These are phyloP conservation scores for Chenopodium quinoa DNA, from an alignment of 148 eudicot species.

Conservation along the genomic window DNA sequence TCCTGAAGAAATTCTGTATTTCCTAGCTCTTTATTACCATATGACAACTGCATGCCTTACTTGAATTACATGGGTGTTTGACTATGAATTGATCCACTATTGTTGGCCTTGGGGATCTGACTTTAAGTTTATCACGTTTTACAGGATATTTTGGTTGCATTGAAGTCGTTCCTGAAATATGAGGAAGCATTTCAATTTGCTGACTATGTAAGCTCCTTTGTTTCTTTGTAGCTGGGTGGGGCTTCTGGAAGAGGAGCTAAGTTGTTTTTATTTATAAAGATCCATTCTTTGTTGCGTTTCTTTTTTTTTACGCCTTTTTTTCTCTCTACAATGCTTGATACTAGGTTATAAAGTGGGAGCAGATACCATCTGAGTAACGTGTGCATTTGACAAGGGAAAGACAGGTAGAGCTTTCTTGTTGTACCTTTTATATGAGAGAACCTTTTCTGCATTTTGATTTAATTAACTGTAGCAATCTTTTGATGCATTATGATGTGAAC, in stretches of 20 bases:
- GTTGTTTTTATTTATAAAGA: not conserved
- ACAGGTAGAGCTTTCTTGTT: conserved; percentile 45
- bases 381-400: conserved; percentile 78
- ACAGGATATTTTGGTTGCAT: conserved; percentile 66
- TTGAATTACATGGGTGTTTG: not conserved
- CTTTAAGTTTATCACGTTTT: conserved; percentile 15
- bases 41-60: not conserved
- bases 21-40: too few relatives aligned
- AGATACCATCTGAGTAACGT: conserved; percentile 77
- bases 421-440: not conserved
- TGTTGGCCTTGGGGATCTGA: not conserved
- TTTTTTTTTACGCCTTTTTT: not conserved
- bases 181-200: conserved; percentile 86
- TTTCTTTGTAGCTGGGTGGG: not conserved
- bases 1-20: not conserved
- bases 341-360: conserved; percentile 77
- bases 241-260: not conserved
- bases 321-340: conserved; percentile 3
- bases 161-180: conserved; percentile 60
- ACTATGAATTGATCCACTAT: not conserved
- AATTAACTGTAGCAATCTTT: not conserved
- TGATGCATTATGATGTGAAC: not conserved
- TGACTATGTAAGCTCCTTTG: conserved; percentile 50
- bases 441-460: not conserved
- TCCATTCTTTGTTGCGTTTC: not conserved